phyloP scores from a whole-genome alignment of 2,329 filamentous ascomycete genomes.

The Nemania serpens region DNA sequence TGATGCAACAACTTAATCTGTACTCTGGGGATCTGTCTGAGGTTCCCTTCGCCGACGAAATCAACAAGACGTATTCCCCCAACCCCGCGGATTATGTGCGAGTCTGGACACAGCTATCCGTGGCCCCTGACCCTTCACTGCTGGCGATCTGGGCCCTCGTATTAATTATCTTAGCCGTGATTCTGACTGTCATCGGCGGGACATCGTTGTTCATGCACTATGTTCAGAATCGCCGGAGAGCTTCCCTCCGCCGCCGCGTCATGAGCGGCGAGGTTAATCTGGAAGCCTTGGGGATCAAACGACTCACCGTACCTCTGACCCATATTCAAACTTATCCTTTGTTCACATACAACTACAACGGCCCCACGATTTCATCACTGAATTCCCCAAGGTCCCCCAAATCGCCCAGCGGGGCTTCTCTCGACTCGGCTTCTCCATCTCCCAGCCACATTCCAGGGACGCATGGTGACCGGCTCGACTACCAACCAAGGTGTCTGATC shows the following conservation, averaged over 20 bases:
- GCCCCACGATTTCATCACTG: constrained; percentile 48
- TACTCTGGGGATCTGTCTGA: constrained; percentile 78
- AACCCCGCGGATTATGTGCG: constrained; percentile 64
- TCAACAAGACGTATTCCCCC: constrained; percentile 58
- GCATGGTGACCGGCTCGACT: constrained; percentile 56
- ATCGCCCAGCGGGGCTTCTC: constrained; percentile 24
- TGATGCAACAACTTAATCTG: constrained; percentile 72
- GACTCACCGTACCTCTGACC: constrained; percentile 73
- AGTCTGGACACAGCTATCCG: constrained; percentile 60
- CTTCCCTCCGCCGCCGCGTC: constrained; percentile 70
- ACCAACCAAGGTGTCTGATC: constrained; percentile 86
- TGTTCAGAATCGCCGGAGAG: constrained; percentile 73
- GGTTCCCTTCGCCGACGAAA: constrained; percentile 62
- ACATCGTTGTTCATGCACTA: constrained; percentile 78
- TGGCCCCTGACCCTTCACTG: constrained; percentile 55
- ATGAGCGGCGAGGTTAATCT: constrained; percentile 81
- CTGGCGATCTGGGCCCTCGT: constrained; percentile 84
- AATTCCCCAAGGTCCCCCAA: constrained; percentile 40
- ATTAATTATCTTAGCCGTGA: constrained; percentile 70
- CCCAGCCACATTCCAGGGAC: constrained; percentile 30
- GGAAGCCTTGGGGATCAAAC: constrained; percentile 83
- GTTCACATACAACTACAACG: constrained; percentile 72
- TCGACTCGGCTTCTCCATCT: constrained; percentile 18
- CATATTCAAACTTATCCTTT: constrained; percentile 76
- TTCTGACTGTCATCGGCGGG: constrained; percentile 68